A percentile compares a stretch with the other conserved stretches of the same genome.
Conservation (phyloP, 2,329 filamentous ascomycete genomes). For the Verruconis gallopava region DNA sequence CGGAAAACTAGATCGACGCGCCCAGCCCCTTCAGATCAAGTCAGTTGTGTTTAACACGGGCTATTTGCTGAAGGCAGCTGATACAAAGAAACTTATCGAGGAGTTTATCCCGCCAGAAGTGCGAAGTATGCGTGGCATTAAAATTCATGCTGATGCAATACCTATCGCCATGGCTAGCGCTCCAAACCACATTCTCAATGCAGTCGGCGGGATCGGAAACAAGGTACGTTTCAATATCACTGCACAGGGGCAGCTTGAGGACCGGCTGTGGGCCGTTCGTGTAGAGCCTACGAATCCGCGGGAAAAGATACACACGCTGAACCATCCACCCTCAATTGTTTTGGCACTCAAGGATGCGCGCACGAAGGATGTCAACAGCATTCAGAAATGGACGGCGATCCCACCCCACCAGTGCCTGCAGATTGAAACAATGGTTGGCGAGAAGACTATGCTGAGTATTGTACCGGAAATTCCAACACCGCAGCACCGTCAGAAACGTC, state of each 20-base stretch:
- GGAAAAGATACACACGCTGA: constrained; percentile 47
- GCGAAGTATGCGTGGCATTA: constrained; percentile 52
- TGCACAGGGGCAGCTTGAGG: constrained; percentile 60
- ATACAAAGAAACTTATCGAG: constrained; percentile 62
- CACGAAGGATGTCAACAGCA: constrained; percentile 67
- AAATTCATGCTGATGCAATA: constrained; percentile 77
- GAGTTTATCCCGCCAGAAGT: constrained; percentile 37
- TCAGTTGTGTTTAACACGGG: constrained; percentile 86
- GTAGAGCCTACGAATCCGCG: constrained; percentile 59
- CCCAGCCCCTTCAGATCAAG: constrained; percentile 52
- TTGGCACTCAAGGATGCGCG: constrained; percentile 66
- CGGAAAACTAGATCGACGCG: constrained; percentile 30
- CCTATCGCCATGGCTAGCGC: constrained; percentile 66
- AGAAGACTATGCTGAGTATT: constrained; percentile 58
- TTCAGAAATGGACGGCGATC: constrained; percentile 72
- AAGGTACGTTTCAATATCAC: constrained; percentile 77
- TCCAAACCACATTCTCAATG: constrained; percentile 56
- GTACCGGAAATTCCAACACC: constrained; percentile 2
- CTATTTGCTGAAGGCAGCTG: constrained; percentile 64
- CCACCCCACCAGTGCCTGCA: constrained; percentile 55
- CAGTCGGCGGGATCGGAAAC: constrained; percentile 74
- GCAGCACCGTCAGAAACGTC: constrained; percentile 3
- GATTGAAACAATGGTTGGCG: constrained; percentile 73
- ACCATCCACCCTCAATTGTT: constrained; percentile 64
- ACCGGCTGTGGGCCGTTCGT: constrained; percentile 76